Conservation (phyloP, 2,329 filamentous ascomycete species). For the Pseudocercospora vitis region DNA sequence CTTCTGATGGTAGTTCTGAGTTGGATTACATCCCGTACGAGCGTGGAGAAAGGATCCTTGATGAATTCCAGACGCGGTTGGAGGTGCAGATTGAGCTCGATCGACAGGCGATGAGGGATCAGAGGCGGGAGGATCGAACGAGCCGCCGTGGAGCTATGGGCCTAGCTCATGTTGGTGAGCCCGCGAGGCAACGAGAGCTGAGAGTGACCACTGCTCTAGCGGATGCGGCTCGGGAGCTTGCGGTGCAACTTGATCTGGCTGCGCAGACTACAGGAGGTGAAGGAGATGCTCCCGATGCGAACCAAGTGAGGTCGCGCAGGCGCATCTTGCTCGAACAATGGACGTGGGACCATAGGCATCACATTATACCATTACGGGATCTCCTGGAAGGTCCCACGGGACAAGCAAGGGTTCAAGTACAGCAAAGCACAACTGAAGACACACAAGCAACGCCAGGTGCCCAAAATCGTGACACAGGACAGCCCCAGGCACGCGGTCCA, state of each 20-base stretch:
- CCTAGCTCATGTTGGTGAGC: neutral
- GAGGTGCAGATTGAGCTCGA: constrained; percentile 10
- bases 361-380: neutral
- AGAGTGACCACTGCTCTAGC: no score
- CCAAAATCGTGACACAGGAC: neutral
- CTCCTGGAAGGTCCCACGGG: neutral
- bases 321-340: neutral
- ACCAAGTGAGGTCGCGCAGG: neutral
- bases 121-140: neutral
- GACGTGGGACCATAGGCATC: neutral
- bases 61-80: constrained; percentile 12
- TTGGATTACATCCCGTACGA: neutral
- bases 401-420: neutral
- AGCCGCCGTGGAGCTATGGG: neutral
- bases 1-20: neutral
- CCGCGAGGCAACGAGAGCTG: neutral
- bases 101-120: constrained; percentile 11
- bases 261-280: neutral
- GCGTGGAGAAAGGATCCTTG: neutral
- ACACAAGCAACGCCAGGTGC: neutral
- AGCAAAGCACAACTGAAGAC: neutral
- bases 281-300: neutral
- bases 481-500: neutral
- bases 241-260: neutral
- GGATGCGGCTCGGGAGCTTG: neutral